Evolutionary conservation across 2,329 filamentous ascomycete species (phyloP), one percentile per base, ranked within the genome.

Genomic region (Xylaria sp.): DNA sequence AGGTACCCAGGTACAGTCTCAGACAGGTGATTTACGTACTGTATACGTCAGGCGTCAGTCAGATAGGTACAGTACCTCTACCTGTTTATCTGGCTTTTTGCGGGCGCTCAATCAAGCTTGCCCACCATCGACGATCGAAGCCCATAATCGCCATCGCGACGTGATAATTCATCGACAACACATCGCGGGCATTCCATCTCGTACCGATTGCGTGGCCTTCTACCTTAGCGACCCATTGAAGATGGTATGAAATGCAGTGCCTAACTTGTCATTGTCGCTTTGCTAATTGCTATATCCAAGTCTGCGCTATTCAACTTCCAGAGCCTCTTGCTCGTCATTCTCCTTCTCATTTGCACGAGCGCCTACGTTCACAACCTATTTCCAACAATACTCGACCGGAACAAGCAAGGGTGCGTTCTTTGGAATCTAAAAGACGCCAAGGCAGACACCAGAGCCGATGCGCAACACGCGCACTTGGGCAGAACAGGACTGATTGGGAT

Each of bases 301-400:
- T 91, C 95, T 62, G 95, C 95, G 57, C 90, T 99, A 73, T 97
- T 99, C 88, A 98, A 98, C 81, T 98, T 99, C 83, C 93, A 97
- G 79, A 96, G 93, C 61, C 90, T 98, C 70, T 87, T 99, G 71
- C 87, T 98, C 71, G 94, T 97, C 69, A 88, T 99, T 72, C 88
- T 99, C 53, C 90, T 99, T 70, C 87, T 96, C 70, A 96, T 98
- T 74, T 99, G 95, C 85, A 97, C 95, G 59, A 93, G 91, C 78
- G 88, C 95, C 65, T 98, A 99, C 79, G 86, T 93, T 58, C 95
- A 98, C 81, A 90, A 91, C 71, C 87, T 96, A 66, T 91, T 95
- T 73, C 94, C 95, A 0, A 85, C 89, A 4, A 90, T 96, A 71
- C 91, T 99, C 80, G 94, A 98, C 78, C 85, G 91, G 53, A 95